A percentile compares a stretch with the other conserved stretches of the same genome.
Conservation (phyloP, 306 rosid species). For the Cicer yamashitae region DNA sequence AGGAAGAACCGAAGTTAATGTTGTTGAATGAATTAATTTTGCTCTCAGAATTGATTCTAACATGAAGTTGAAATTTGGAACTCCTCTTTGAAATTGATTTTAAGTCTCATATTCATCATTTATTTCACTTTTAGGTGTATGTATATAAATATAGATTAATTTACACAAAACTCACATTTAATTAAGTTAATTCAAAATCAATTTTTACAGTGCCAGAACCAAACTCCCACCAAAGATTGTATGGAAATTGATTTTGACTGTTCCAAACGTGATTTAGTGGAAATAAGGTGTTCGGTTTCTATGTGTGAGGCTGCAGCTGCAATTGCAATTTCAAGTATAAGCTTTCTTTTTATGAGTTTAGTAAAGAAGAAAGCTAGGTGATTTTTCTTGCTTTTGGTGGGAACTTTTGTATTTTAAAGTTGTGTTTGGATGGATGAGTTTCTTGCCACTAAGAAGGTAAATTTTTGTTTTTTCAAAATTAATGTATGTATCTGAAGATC, state of each 20-base stretch:
- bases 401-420: background rate
- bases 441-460: background rate
- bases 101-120: background rate
- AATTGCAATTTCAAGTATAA: background rate
- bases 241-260: background rate
- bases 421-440: conserved; percentile 1
- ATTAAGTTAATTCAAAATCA: background rate
- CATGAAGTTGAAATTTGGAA: background rate
- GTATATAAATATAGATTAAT: background rate
- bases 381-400: background rate
- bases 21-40: background rate
- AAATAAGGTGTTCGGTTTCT: conserved; percentile 1
- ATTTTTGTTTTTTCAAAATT: too few species aligned
- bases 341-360: background rate
- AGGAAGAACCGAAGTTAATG: background rate
- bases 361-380: background rate
- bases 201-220: too few species aligned
- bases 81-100: background rate
- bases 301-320: background rate
- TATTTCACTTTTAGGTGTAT: background rate
- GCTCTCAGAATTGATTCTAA: background rate
- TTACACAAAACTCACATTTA: background rate
- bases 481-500: too few species aligned
- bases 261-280: background rate
- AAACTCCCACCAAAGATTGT: background rate